phyloP scores from a whole-genome alignment of 495 filamentous ascomycete species.

The Hypoxylon fuscum region DNA sequence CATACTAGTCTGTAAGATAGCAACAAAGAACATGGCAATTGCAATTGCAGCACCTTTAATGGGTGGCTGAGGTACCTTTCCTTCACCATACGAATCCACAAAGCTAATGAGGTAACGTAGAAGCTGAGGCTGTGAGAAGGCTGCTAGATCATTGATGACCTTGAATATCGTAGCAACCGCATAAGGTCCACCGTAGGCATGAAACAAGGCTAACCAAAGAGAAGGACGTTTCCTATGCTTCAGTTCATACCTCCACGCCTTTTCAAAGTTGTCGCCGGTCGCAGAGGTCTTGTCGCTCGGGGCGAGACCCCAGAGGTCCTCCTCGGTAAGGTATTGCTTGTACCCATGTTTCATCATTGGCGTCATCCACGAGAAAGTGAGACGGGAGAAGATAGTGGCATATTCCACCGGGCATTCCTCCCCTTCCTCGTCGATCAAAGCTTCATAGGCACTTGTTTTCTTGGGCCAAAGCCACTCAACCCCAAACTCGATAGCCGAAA shows the following conservation, averaged over 20 bases:
- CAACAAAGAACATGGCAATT: constrained; percentile 89
- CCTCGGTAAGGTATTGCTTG: constrained; percentile 88
- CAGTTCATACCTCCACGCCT: constrained; percentile 81
- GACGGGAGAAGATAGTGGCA: constrained; percentile 89
- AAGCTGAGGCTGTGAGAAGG: constrained; percentile 92
- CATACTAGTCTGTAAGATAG: constrained; percentile 78
- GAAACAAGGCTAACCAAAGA: constrained; percentile 91
- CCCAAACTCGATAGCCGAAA: constrained; percentile 77
- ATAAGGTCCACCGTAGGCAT: constrained; percentile 86
- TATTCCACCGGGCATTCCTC: constrained; percentile 96
- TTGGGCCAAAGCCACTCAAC: constrained; percentile 95
- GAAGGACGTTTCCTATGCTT: constrained; percentile 75
- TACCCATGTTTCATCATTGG: constrained; percentile 97
- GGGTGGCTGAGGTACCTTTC: constrained; percentile 73
- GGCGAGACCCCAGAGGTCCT: constrained; percentile 95
- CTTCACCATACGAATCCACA: constrained; percentile 76
- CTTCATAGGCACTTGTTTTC: constrained; percentile 82
- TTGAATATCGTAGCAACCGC: constrained; percentile 84
- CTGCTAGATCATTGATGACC: constrained; percentile 79
- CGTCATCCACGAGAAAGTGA: constrained; percentile 99
- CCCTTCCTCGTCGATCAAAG: constrained; percentile 74
- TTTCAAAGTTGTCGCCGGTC: constrained; percentile 72
- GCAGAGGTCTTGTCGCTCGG: constrained; percentile 77
- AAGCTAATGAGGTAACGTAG: constrained; percentile 86
- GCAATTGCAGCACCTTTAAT: constrained; percentile 89